Evolutionary conservation across 495 filamentous ascomycete species (phyloP).

Genomic region (Trichoderma parareesei): DNA sequence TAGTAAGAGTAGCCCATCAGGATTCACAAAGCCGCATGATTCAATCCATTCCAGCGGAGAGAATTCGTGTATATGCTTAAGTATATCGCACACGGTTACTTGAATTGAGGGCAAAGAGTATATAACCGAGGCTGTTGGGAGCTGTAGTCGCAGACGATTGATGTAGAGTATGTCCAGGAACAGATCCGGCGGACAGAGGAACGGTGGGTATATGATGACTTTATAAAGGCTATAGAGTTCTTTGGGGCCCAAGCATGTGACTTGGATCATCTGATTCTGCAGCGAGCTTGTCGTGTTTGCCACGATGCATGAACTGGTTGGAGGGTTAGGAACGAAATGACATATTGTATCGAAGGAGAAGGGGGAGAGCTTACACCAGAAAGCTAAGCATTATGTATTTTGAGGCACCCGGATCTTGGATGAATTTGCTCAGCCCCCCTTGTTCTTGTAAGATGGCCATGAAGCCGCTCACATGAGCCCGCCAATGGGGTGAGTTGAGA

Average conservation of each 20-base stretch:
- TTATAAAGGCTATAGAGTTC: constrained; percentile 16
- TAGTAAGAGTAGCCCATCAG: neutral
- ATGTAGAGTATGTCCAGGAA: constrained; percentile 22
- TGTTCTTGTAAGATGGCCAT: neutral
- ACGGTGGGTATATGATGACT: constrained; percentile 15
- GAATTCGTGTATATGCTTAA: neutral
- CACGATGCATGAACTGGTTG: constrained; percentile 18
- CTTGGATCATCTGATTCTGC: constrained; percentile 16
- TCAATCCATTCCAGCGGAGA: neutral
- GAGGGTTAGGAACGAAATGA: constrained; percentile 8
- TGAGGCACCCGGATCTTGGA: neutral
- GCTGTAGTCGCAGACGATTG: constrained; percentile 19
- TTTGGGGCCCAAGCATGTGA: constrained; percentile 15
- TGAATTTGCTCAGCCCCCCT: neutral
- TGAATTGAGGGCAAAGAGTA: neutral
- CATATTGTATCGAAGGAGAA: neutral
- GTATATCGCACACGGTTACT: neutral
- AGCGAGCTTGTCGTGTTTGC: constrained; percentile 25
- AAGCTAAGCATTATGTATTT: neutral
- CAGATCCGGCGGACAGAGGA: constrained; percentile 17
- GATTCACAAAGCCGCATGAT: neutral
- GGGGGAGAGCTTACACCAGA: neutral
- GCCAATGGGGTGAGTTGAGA: neutral
- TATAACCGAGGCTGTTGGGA: constrained; percentile 6
- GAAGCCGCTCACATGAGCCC: neutral